Evolutionary conservation across 805 yeast genomes (phyloP).

Genomic region (Saccharomycopsis fodiens): DNA sequence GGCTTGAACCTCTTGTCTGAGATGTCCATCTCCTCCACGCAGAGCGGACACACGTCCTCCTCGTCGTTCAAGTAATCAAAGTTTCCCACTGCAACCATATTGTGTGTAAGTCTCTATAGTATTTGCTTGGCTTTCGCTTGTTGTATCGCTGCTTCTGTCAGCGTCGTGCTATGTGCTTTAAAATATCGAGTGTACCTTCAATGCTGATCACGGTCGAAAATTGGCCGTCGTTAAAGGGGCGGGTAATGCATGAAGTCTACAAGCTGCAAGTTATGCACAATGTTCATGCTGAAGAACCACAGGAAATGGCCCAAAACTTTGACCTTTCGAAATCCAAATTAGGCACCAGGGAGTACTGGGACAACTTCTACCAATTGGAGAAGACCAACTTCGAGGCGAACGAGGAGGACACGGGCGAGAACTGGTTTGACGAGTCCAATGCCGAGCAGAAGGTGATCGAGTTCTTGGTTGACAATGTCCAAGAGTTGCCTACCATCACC

Average conservation of each 20-base stretch:
- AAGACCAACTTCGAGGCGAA: constrained; percentile 54
- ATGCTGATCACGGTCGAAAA: no score
- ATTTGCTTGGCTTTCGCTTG: no score
- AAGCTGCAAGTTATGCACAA: background rate
- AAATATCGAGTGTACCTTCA: no score
- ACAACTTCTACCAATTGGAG: constrained; percentile 73
- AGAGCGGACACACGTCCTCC: constrained; percentile 62
- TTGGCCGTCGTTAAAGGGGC: background rate
- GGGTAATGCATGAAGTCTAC: background rate
- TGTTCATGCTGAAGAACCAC: no score
- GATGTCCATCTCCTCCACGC: constrained; percentile 97
- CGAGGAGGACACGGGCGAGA: constrained; percentile 86
- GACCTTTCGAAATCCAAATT: constrained; percentile 68
- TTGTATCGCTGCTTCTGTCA: no score
- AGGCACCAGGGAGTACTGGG: constrained; percentile 91
- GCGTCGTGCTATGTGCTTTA: no score
- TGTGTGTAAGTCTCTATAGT: no score
- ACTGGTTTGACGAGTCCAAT: constrained; percentile 94
- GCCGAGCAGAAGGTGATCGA: constrained; percentile 83
- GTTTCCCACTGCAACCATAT: constrained; percentile 1
- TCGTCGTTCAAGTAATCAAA: constrained; percentile 16
- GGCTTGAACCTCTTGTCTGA: constrained; percentile 96
- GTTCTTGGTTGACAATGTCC: constrained; percentile 49
- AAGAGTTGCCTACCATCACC: constrained; percentile 26
- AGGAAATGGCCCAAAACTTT: constrained; percentile 11